Percentiles rank a stretch among this genome's conserved stretches.
Conservation (phyloP, 768 basidiomycete genomes). For the Crepidotus variabilis region DNA sequence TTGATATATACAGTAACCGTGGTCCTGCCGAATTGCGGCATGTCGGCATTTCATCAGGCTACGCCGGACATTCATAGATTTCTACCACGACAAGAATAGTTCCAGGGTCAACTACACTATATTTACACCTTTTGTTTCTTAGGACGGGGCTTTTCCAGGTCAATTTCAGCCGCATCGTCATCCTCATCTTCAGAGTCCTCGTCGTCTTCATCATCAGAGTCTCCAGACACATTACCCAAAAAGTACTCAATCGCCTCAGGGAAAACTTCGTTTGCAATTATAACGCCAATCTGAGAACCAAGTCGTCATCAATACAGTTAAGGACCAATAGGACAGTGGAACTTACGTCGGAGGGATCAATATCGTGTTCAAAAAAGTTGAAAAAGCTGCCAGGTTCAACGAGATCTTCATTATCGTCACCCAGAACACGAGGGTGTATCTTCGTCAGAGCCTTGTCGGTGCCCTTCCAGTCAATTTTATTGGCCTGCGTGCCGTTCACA, state of each 20-base stretch:
- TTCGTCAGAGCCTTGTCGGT: slow-evolving; percentile 74
- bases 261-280: slow-evolving; percentile 76
- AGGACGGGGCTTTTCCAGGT: slow-evolving; percentile 76
- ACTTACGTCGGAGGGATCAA: slow-evolving; percentile 68
- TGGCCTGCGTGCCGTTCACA: slow-evolving; percentile 35
- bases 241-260: slow-evolving; percentile 81
- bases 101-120: slow-evolving; percentile 3
- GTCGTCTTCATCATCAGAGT: slow-evolving; percentile 58
- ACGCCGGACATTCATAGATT: background rate
- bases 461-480: slow-evolving; percentile 80
- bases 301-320: background rate
- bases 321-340: background rate
- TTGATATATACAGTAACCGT: background rate
- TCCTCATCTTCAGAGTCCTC: slow-evolving; percentile 65
- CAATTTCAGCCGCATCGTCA: slow-evolving; percentile 82
- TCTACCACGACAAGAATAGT: background rate
- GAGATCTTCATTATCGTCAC: slow-evolving; percentile 59
- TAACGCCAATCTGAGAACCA: slow-evolving; percentile 55
- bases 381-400: slow-evolving; percentile 82
- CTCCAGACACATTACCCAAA: slow-evolving; percentile 60
- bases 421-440: slow-evolving; percentile 63
- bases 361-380: slow-evolving; percentile 73
- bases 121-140: slow-evolving; percentile 68
- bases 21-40: background rate
- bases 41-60: background rate